These are phyloP conservation scores for Artomyces pyxidatus DNA, from an alignment of 768 basidiomycete species.

Conservation along the genomic window DNA sequence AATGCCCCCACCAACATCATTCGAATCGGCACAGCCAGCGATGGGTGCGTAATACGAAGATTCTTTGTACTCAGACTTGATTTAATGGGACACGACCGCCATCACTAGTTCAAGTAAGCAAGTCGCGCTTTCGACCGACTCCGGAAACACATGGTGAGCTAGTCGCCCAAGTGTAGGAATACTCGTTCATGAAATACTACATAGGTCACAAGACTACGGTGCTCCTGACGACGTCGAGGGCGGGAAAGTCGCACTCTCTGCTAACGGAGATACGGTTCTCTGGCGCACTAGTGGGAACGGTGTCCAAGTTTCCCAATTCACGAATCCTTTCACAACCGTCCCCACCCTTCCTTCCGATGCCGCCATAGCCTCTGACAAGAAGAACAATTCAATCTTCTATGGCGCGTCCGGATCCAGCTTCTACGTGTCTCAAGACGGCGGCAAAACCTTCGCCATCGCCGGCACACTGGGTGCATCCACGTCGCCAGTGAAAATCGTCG, in stretches of 20 bases:
- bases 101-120: constrained; percentile 43
- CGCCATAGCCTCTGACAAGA: constrained; percentile 57
- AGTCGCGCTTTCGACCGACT: constrained; percentile 48
- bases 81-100: too few species aligned
- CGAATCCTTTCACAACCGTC: constrained; percentile 40
- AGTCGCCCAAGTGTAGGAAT: neutral
- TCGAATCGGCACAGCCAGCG: constrained; percentile 35
- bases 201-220: constrained; percentile 44
- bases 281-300: constrained; percentile 45
- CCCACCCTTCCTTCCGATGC: constrained; percentile 43
- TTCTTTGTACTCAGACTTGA: too few species aligned
- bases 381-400: constrained; percentile 49
- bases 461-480: constrained; percentile 41
- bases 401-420: constrained; percentile 46
- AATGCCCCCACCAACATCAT: constrained; percentile 41
- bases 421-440: constrained; percentile 53
- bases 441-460: constrained; percentile 39
- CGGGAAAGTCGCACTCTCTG: constrained; percentile 34
- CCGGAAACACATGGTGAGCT: constrained; percentile 42
- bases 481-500: constrained; percentile 42
- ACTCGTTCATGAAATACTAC: neutral
- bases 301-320: constrained; percentile 44
- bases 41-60: neutral
- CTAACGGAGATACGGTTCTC: constrained; percentile 47
- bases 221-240: constrained; percentile 38